Evolutionary conservation across 495 filamentous ascomycete genomes (phyloP).

Genomic region (Xylaria longipes): DNA sequence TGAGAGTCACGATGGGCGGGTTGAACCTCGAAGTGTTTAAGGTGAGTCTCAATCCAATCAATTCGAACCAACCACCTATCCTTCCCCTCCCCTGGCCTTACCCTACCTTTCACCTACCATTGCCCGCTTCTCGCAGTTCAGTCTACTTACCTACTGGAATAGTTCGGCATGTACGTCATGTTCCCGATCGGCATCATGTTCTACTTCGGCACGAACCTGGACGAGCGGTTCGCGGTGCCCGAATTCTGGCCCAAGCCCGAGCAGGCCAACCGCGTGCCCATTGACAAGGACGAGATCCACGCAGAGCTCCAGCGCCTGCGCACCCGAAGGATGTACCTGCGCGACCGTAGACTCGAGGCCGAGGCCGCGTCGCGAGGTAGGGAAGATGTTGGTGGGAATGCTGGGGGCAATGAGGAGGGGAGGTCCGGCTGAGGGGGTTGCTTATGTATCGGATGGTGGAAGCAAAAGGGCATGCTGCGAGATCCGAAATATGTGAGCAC

Average conservation of each 20-base stretch:
- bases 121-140: background rate
- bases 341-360: slow-evolving; percentile 65
- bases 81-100: slow-evolving; percentile 20
- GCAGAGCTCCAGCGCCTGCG: slow-evolving; percentile 77
- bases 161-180: slow-evolving; percentile 99
- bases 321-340: slow-evolving; percentile 61
- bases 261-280: slow-evolving; percentile 86
- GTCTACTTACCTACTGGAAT: slow-evolving; percentile 9
- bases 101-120: background rate
- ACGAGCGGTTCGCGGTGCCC: slow-evolving; percentile 82
- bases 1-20: slow-evolving; percentile 67
- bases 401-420: slow-evolving; percentile 24
- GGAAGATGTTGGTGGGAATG: slow-evolving; percentile 1
- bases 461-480: background rate
- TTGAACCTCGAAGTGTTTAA: slow-evolving; percentile 97
- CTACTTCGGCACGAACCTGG: slow-evolving; percentile 99
- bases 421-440: slow-evolving; percentile 10
- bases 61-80: background rate
- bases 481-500: background rate
- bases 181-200: slow-evolving; percentile 99
- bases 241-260: slow-evolving; percentile 93
- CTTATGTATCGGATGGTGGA: background rate
- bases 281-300: slow-evolving; percentile 85
- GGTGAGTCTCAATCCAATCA: slow-evolving; percentile 53
- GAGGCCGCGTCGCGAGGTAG: slow-evolving; percentile 43